These are phyloP conservation scores for Fusarium humuli DNA, from an alignment of 2,329 filamentous ascomycete genomes.

Conservation along the genomic window DNA sequence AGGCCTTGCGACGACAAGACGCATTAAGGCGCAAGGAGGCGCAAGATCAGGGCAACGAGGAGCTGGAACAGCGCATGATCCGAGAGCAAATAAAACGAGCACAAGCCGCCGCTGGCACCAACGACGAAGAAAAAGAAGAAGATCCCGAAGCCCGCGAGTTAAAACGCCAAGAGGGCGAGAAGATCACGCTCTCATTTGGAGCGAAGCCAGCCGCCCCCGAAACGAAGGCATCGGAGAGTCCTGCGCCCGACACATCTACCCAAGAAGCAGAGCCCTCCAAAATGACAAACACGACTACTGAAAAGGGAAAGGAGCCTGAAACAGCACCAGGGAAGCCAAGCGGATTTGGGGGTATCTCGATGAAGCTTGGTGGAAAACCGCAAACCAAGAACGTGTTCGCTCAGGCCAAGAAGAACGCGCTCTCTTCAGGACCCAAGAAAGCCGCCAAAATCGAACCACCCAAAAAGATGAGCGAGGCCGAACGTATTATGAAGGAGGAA, in stretches of 20 bases:
- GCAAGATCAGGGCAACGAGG: conserved; percentile 90
- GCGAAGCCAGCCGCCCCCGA: conserved; percentile 50
- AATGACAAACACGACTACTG: not conserved
- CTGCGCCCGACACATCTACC: conserved; percentile 24
- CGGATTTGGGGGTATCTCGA: conserved; percentile 61
- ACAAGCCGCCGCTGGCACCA: conserved; percentile 61
- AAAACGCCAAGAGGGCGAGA: conserved; percentile 77
- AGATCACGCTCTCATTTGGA: conserved; percentile 78
- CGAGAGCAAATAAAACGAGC: conserved; percentile 86
- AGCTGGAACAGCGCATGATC: conserved; percentile 85
- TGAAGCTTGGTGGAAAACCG: conserved; percentile 73
- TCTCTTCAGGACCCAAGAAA: conserved; percentile 72
- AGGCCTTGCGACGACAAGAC: conserved; percentile 83
- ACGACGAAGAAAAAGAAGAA: conserved; percentile 55
- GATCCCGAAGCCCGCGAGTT: conserved; percentile 60
- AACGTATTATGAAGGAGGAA: conserved; percentile 89
- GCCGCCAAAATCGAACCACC: conserved; percentile 66
- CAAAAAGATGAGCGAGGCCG: conserved; percentile 89
- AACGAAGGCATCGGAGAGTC: conserved; percentile 30
- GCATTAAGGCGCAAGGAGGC: conserved; percentile 85
- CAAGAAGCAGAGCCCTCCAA: conserved; percentile 19
- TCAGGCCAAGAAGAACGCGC: conserved; percentile 74
- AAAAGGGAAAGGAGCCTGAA: conserved; percentile 21
- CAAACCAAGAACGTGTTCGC: conserved; percentile 84
- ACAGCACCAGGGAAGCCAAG: conserved; percentile 49